Conservation (phyloP, 2,329 filamentous ascomycete genomes). For the Hymenoscyphus salicellus region DNA sequence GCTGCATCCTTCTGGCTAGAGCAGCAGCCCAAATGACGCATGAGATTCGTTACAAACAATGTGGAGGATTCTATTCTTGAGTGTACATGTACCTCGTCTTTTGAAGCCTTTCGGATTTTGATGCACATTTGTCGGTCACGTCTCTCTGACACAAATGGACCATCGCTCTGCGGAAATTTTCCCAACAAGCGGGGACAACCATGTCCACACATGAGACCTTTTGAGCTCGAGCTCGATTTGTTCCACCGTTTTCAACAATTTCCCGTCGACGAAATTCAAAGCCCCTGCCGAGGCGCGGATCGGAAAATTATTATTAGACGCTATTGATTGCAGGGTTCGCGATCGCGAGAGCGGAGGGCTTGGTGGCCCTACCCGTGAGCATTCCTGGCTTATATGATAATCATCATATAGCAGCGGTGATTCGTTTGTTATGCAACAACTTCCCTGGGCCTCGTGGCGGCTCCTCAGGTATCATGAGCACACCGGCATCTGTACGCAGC, state of each 20-base stretch:
- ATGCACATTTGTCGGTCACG: neutral
- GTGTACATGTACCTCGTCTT: neutral
- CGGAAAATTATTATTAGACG: slow-evolving; percentile 19
- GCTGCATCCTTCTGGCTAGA: slow-evolving; percentile 9
- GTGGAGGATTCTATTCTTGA: neutral
- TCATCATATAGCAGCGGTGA: slow-evolving; percentile 26
- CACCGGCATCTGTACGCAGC: neutral
- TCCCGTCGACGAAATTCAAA: slow-evolving; percentile 7
- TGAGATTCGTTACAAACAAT: slow-evolving; percentile 7
- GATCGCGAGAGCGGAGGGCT: slow-evolving; percentile 18
- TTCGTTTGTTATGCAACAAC: slow-evolving; percentile 22
- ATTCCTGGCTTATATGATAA: slow-evolving; percentile 26
- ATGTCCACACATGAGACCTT: slow-evolving; percentile 3
- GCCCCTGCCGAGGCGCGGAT: neutral
- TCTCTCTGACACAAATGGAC: neutral
- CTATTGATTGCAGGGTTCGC: slow-evolving; percentile 16
- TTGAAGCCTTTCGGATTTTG: neutral
- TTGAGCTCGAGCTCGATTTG: slow-evolving; percentile 8
- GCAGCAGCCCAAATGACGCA: slow-evolving; percentile 2
- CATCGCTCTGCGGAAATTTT: slow-evolving; percentile 10
- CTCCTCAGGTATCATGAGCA: neutral
- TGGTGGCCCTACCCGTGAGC: slow-evolving; percentile 17
- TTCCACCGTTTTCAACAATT: slow-evolving; percentile 7
- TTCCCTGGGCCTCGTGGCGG: slow-evolving; percentile 25
- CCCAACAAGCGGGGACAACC: neutral